Conservation (phyloP, 495 filamentous ascomycete species). For the Achaetomiella virescens region DNA sequence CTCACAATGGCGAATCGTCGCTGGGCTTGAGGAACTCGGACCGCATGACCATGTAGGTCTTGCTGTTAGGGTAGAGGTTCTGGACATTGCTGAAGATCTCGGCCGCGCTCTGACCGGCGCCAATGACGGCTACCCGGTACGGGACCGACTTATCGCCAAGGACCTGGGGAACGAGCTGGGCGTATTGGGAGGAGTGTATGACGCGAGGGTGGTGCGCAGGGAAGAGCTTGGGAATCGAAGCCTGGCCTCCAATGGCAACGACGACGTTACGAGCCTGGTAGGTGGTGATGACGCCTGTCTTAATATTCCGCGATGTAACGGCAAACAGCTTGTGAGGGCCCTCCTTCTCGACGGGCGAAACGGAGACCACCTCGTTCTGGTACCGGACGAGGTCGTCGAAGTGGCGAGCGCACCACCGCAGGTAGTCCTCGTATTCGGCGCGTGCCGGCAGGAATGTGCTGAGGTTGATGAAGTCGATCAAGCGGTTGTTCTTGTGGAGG, state of each 20-base stretch:
- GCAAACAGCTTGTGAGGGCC: slow-evolving; percentile 45
- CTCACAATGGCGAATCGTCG: slow-evolving; percentile 93
- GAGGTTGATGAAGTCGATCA: slow-evolving; percentile 86
- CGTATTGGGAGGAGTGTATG: slow-evolving; percentile 87
- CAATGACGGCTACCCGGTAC: slow-evolving; percentile 75
- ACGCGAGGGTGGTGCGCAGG: slow-evolving; percentile 57
- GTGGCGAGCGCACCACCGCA: slow-evolving; percentile 80
- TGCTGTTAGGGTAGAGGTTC: slow-evolving; percentile 72
- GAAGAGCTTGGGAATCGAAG: slow-evolving; percentile 65
- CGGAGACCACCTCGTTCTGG: slow-evolving; percentile 63
- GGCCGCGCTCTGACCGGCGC: slow-evolving; percentile 85
- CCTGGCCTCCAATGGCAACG: slow-evolving; percentile 75
- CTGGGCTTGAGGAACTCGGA: slow-evolving; percentile 77
- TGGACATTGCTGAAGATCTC: slow-evolving; percentile 93
- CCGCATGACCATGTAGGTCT: slow-evolving; percentile 68
- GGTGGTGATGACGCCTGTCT: slow-evolving; percentile 30
- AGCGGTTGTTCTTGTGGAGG: slow-evolving; percentile 66
- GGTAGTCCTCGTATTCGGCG: slow-evolving; percentile 90
- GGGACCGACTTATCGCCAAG: slow-evolving; percentile 50
- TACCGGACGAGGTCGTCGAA: slow-evolving; percentile 79
- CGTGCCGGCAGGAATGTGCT: slow-evolving; percentile 81
- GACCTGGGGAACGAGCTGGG: slow-evolving; percentile 52
- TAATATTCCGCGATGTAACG: slow-evolving; percentile 36
- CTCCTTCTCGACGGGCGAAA: slow-evolving; percentile 43
- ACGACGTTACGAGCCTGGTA: slow-evolving; percentile 70